Evolutionary conservation across 352 stramenopile genomes (phyloP).

Genomic region (Aphanomyces astaci): DNA sequence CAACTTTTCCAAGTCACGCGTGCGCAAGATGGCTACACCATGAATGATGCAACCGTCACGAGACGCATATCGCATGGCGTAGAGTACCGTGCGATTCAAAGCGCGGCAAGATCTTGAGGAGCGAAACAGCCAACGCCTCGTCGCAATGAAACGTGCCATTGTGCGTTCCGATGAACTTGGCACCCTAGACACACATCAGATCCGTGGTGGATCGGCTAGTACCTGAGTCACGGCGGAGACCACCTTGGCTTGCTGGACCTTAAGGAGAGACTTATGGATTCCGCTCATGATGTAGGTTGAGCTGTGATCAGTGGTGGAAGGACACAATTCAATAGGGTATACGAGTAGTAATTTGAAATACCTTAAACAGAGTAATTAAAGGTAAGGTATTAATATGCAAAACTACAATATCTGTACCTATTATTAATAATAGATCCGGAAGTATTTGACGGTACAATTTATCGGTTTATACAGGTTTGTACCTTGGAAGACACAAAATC

Average conservation of each 20-base stretch:
- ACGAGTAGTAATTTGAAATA: background rate
- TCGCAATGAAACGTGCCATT: slow-evolving; percentile 98
- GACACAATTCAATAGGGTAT: background rate
- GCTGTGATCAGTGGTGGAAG: background rate
- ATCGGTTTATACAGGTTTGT: too few relatives aligned
- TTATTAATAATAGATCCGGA: too few relatives aligned
- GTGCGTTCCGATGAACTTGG: slow-evolving; percentile 94
- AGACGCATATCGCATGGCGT: background rate
- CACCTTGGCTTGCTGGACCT: slow-evolving; percentile 20
- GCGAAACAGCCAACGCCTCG: slow-evolving; percentile 95
- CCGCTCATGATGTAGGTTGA: background rate
- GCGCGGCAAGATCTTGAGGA: slow-evolving; percentile 91
- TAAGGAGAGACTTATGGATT: slow-evolving; percentile 19
- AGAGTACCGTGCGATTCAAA: slow-evolving; percentile 78
- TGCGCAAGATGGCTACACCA: slow-evolving; percentile 52
- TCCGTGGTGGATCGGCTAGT: background rate
- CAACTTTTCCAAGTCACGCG: slow-evolving; percentile 86
- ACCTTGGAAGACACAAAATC: too few relatives aligned
- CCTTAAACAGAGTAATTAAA: background rate
- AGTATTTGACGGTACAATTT: too few relatives aligned
- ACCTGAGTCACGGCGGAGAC: slow-evolving; percentile 9
- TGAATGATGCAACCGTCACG: background rate
- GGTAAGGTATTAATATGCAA: too few relatives aligned
- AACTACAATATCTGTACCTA: too few relatives aligned
- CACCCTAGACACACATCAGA: slow-evolving; percentile 8